Conservation (phyloP, 257 asterid species). For the Ilex aquifolium region DNA sequence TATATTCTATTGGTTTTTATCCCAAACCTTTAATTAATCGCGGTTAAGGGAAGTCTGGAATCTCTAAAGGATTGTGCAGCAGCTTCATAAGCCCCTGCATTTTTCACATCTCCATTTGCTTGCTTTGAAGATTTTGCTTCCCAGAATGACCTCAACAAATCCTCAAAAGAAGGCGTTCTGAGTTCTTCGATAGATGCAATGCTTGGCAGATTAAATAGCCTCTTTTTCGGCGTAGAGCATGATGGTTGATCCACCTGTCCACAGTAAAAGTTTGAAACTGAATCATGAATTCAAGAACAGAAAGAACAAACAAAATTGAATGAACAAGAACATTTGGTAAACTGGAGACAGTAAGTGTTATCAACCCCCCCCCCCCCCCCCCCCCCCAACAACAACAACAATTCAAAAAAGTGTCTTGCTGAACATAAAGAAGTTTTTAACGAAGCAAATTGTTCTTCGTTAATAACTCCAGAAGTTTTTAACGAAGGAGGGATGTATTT, state of each 20-base stretch:
- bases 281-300: too few species aligned
- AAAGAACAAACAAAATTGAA: too few species aligned
- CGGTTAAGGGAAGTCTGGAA: conserved; percentile 72
- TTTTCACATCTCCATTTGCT: conserved; percentile 56
- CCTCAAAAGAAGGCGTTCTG: conserved; percentile 78
- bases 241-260: conserved; percentile 86
- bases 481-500: too few species aligned
- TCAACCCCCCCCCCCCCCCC: too few species aligned
- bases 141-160: conserved; percentile 72
- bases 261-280: not conserved
- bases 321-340: too few species aligned
- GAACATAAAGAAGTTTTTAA: too few species aligned
- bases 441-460: too few species aligned
- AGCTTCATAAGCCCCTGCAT: conserved; percentile 11
- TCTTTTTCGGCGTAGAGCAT: conserved; percentile 71
- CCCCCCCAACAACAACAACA: too few species aligned
- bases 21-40: conserved; percentile 36
- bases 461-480: too few species aligned
- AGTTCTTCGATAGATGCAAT: conserved; percentile 78
- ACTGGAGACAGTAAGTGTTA: too few species aligned
- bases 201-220: conserved; percentile 65
- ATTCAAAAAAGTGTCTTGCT: too few species aligned
- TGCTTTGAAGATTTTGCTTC: conserved; percentile 69
- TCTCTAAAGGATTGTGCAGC: conserved; percentile 49
- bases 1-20: not conserved